These are phyloP conservation scores for Fusarium bulbicola DNA, from an alignment of 2,329 filamentous ascomycete species.

Conservation along the genomic window DNA sequence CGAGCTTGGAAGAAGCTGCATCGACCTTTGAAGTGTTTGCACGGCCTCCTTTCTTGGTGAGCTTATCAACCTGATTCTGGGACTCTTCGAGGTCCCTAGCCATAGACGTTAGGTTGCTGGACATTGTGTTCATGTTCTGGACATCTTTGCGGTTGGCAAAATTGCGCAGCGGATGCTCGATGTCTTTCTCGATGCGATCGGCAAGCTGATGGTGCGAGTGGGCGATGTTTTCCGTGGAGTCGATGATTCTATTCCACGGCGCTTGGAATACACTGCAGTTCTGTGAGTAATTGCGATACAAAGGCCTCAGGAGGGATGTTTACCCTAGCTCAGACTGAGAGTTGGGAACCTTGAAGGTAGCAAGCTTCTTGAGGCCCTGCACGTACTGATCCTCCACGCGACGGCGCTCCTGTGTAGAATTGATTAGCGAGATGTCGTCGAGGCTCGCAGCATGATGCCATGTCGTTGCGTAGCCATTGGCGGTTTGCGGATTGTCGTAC, in stretches of 20 bases:
- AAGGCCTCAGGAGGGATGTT: constrained; percentile 39
- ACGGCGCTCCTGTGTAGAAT: constrained; percentile 78
- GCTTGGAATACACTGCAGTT: constrained; percentile 81
- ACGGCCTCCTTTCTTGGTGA: constrained; percentile 80
- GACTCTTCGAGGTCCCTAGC: constrained; percentile 87
- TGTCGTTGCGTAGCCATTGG: constrained; percentile 13
- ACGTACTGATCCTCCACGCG: constrained; percentile 92
- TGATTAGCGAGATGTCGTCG: constrained; percentile 11
- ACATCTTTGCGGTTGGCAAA: constrained; percentile 81
- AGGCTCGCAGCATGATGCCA: neutral
- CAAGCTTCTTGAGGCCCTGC: constrained; percentile 80
- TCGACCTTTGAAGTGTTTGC: constrained; percentile 82
- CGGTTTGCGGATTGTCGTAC: constrained; percentile 59
- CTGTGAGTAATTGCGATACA: constrained; percentile 25
- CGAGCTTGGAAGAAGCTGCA: constrained; percentile 75
- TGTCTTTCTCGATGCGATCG: constrained; percentile 84
- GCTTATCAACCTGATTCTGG: constrained; percentile 85
- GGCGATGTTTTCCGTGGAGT: constrained; percentile 81
- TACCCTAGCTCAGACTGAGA: constrained; percentile 87
- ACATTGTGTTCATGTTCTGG: constrained; percentile 81
- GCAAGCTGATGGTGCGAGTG: constrained; percentile 84
- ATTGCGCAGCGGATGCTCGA: constrained; percentile 82
- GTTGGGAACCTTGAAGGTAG: constrained; percentile 77
- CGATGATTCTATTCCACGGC: constrained; percentile 89
- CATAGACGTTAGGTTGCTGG: constrained; percentile 80